These are phyloP conservation scores for Fusarium metavorans DNA, from an alignment of 2,329 filamentous ascomycete genomes.

Conservation along the genomic window DNA sequence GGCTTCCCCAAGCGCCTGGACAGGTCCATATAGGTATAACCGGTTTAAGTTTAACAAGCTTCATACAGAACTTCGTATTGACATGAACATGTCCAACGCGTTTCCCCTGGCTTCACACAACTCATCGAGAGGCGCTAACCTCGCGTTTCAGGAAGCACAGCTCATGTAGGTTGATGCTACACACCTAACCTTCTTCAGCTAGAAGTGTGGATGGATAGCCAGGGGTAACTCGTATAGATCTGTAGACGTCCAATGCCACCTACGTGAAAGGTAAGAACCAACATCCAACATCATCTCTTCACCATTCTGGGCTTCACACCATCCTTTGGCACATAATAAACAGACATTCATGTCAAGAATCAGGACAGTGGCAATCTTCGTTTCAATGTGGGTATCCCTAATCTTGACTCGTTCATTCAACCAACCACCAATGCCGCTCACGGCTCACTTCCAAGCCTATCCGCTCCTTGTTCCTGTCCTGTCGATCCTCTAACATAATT, in stretches of 20 bases:
- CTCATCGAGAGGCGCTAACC: background rate
- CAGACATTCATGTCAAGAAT: background rate
- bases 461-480: background rate
- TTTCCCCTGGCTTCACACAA: background rate
- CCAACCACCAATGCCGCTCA: slow-evolving; percentile 35
- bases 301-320: background rate
- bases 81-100: background rate
- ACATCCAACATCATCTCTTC: background rate
- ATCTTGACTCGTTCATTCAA: slow-evolving; percentile 27
- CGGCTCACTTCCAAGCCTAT: slow-evolving; percentile 17
- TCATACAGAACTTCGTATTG: background rate
- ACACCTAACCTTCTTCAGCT: background rate
- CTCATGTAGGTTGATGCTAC: background rate
- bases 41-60: background rate
- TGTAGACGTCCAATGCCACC: background rate
- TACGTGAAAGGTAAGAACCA: background rate
- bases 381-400: slow-evolving; percentile 33
- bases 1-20: background rate
- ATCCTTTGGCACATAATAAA: background rate
- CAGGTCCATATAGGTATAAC: background rate
- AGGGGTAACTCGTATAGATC: background rate
- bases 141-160: background rate
- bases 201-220: background rate
- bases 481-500: slow-evolving; percentile 22
- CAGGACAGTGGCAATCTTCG: slow-evolving; percentile 18